phyloP scores from a whole-genome alignment of 2,329 filamentous ascomycete species.

The Phyllosticta ampelicida region DNA sequence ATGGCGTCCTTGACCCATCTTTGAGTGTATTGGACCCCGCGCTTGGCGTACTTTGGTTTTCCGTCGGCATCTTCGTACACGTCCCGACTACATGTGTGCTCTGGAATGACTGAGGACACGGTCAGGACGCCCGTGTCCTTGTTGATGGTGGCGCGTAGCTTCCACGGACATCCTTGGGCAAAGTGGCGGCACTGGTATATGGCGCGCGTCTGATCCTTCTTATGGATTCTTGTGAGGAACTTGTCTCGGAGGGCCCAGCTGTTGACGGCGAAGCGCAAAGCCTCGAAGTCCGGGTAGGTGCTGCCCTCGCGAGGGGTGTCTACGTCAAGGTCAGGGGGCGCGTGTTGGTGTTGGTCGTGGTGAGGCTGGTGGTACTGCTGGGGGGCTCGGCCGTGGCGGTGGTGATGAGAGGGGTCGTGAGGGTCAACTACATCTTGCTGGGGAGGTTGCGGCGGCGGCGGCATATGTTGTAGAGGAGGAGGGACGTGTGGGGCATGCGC shows the following conservation, averaged over 20 bases:
- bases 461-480: slow-evolving; percentile 1
- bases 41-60: slow-evolving; percentile 12
- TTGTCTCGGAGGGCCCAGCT: slow-evolving; percentile 13
- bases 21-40: slow-evolving; percentile 13
- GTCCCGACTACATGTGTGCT: slow-evolving; percentile 11
- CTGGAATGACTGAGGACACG: slow-evolving; percentile 11
- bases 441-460: background rate
- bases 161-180: slow-evolving; percentile 11
- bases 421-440: background rate
- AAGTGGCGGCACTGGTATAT: slow-evolving; percentile 12
- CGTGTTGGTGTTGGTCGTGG: slow-evolving; percentile 7
- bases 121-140: slow-evolving; percentile 9
- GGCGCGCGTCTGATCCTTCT: slow-evolving; percentile 13
- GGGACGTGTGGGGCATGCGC: slow-evolving; percentile 3
- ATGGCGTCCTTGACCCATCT: slow-evolving; percentile 13
- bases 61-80: slow-evolving; percentile 11
- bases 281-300: slow-evolving; percentile 11
- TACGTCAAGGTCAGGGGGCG: slow-evolving; percentile 12
- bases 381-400: slow-evolving; percentile 3
- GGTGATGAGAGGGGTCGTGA: slow-evolving; percentile 3
- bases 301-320: slow-evolving; percentile 11
- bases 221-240: slow-evolving; percentile 13
- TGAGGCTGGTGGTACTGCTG: slow-evolving; percentile 1
- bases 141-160: slow-evolving; percentile 12
- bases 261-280: slow-evolving; percentile 13